Evolutionary conservation across 2,329 filamentous ascomycete genomes (phyloP).

Genomic region (Annulohypoxylon truncatum): DNA sequence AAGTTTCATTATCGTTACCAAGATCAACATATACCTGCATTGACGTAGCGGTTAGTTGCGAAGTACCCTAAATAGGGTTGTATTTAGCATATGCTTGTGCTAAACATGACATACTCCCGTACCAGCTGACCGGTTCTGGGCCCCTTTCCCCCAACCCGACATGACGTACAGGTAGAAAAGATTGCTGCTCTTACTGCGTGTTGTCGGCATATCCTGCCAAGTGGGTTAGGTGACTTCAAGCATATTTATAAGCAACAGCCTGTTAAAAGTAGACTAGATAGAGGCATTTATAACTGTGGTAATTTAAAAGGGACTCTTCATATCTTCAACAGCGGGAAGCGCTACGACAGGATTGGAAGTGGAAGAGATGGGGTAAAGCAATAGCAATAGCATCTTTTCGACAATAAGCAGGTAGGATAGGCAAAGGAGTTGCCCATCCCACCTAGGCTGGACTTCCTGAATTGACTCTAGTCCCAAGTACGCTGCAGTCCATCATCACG

Average conservation of each 20-base stretch:
- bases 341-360: not conserved
- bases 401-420: not conserved
- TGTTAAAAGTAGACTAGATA: not conserved
- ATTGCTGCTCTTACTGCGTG: not conserved
- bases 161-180: slow-evolving; percentile 7
- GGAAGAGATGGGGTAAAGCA: not conserved
- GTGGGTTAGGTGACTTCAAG: not conserved
- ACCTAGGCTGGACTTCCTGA: not conserved
- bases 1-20: slow-evolving; percentile 6
- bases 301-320: not conserved
- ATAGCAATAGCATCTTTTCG: not conserved
- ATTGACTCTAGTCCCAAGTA: slow-evolving; percentile 1
- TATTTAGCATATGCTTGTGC: not conserved
- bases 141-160: not conserved
- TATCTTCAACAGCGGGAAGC: not conserved
- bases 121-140: slow-evolving; percentile 27
- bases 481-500: not conserved
- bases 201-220: not conserved
- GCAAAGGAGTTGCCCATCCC: not conserved
- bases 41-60: slow-evolving; percentile 12
- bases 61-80: slow-evolving; percentile 2
- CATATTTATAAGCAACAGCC: not conserved
- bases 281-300: not conserved
- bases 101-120: slow-evolving; percentile 15
- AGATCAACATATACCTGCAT: slow-evolving; percentile 16